phyloP scores from a whole-genome alignment of 805 yeast species.

The Saturnispora gosingensis region DNA sequence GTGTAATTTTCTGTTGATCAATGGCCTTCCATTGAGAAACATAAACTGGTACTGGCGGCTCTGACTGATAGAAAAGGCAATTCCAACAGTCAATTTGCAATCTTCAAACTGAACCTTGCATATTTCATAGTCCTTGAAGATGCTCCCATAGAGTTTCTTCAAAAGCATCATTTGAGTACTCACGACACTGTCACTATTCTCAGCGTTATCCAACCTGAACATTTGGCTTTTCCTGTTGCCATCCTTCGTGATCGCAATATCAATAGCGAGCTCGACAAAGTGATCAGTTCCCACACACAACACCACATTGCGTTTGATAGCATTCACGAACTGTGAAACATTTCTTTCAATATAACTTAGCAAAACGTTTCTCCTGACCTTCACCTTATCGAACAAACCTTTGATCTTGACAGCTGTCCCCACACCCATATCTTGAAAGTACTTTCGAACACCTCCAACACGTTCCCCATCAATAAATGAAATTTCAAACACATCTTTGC shows the following conservation, averaged over 20 bases:
- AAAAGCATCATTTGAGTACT: conserved; percentile 14
- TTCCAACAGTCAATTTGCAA: conserved; percentile 28
- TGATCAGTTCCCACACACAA: conserved; percentile 19
- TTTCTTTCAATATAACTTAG: conserved; percentile 12
- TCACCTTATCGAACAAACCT: conserved; percentile 34
- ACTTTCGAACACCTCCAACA: conserved; percentile 2
- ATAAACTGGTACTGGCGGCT: conserved; percentile 35
- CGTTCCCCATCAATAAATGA: conserved; percentile 14
- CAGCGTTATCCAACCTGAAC: background rate
- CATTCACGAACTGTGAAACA: conserved; percentile 18
- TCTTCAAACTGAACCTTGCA: conserved; percentile 23
- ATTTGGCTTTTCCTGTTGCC: background rate
- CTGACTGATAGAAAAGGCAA: conserved; percentile 31
- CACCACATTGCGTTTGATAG: conserved; percentile 26
- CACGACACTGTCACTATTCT: conserved; percentile 1
- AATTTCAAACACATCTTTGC: conserved; percentile 23
- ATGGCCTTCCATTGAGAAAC: conserved; percentile 34
- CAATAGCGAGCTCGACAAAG: conserved; percentile 19
- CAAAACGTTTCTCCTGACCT: conserved; percentile 33
- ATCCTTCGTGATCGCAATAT: background rate
- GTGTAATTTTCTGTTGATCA: conserved; percentile 17
- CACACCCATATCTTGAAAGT: background rate
- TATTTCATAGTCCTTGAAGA: conserved; percentile 20
- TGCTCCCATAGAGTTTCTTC: conserved; percentile 26
- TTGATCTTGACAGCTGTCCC: conserved; percentile 34